phyloP scores from a whole-genome alignment of 495 filamentous ascomycete genomes.

The Aspergillus conjunctus region DNA sequence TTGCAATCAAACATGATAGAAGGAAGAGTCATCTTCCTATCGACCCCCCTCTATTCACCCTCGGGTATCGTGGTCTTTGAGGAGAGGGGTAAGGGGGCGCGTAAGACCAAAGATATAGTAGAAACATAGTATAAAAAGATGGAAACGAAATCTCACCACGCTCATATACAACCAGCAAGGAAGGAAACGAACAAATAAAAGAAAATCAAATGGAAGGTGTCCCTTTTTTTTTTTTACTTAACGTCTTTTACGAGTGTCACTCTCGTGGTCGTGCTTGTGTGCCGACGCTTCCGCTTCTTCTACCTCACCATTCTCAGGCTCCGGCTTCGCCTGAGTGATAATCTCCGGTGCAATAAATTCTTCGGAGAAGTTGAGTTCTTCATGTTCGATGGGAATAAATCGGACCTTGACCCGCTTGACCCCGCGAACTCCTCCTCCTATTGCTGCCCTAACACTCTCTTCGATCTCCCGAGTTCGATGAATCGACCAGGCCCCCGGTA shows the following conservation, averaged over 20 bases:
- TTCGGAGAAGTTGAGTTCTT: conserved; percentile 59
- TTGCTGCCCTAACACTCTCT: conserved; percentile 63
- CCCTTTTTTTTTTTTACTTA: conserved; percentile 14
- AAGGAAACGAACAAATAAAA: conserved; percentile 1
- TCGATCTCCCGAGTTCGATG: conserved; percentile 69
- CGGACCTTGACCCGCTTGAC: conserved; percentile 78
- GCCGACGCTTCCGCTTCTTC: conserved; percentile 25
- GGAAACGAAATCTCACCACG: conserved; percentile 4
- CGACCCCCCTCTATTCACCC: background rate
- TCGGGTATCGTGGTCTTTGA: conserved; percentile 9
- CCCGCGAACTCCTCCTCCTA: conserved; percentile 76
- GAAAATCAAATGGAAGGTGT: conserved; percentile 8
- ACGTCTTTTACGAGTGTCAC: conserved; percentile 32
- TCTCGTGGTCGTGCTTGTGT: conserved; percentile 37
- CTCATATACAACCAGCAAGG: conserved; percentile 8
- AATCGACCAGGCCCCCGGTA: conserved; percentile 72
- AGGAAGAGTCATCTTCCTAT: background rate
- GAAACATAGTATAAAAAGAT: background rate
- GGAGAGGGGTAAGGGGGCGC: background rate
- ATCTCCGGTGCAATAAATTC: conserved; percentile 76
- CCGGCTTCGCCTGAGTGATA: conserved; percentile 62
- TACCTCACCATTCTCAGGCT: conserved; percentile 57
- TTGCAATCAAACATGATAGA: background rate
- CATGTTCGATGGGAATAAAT: conserved; percentile 68
- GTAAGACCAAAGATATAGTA: conserved; percentile 6